phyloP scores from a whole-genome alignment of 371 early-diverging fungal species.

The Mucor ambiguus region DNA sequence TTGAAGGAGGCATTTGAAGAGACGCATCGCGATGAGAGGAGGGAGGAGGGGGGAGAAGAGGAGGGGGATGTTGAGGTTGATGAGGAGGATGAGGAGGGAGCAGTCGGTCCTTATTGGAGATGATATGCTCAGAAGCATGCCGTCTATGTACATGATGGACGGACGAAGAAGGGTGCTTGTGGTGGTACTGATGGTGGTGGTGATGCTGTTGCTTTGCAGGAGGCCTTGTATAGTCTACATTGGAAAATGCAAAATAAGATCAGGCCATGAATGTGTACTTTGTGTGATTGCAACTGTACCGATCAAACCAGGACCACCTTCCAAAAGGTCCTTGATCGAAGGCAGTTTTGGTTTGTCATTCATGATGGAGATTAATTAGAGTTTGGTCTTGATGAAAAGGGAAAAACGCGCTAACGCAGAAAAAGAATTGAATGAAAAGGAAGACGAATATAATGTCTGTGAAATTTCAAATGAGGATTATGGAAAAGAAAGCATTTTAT shows the following conservation, averaged over 20 bases:
- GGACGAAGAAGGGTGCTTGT: not conserved
- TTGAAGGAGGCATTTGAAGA: not conserved
- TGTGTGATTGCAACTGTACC: slow-evolving; percentile 1
- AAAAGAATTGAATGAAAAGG: not conserved
- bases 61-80: not conserved
- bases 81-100: not conserved
- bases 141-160: slow-evolving; percentile 11
- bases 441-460: not conserved
- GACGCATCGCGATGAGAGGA: not conserved
- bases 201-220: not conserved
- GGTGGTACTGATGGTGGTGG: not conserved
- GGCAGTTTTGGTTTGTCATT: slow-evolving; percentile 17
- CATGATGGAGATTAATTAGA: not conserved
- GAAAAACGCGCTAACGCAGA: not conserved
- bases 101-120: not conserved
- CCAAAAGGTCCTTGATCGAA: slow-evolving; percentile 18
- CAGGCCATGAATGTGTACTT: not conserved
- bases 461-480: not conserved
- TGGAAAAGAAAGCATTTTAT: not conserved
- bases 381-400: slow-evolving; percentile 1
- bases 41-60: not conserved
- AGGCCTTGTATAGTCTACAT: not conserved
- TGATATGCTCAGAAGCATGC: slow-evolving; percentile 22
- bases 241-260: not conserved
- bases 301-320: slow-evolving; percentile 25